Base-by-base conservation (phyloP, 2,329 filamentous ascomycete genomes). In the Alternaria metachromatica region DNA sequence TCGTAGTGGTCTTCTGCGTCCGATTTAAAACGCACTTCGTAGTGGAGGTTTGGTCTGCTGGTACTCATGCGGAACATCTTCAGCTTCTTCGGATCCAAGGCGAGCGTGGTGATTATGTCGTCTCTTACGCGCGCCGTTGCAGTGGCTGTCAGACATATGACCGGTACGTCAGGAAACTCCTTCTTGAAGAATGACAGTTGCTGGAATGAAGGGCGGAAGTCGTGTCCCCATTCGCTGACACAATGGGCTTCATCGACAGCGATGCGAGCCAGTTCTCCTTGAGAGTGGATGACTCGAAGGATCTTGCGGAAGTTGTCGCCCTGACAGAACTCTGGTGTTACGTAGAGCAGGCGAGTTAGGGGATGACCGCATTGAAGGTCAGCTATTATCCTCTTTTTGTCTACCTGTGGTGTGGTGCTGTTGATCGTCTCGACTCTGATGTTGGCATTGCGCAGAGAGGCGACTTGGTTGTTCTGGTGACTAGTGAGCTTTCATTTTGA, bases 171-270 rank as follows among this genome's bases (percentile, higher is more conserved):
- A 0, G 94, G 92, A 68, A 96, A 94, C 6, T 89, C 89, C 53
- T 88, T 86, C 70, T 92, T 90, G 83, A 98, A 96, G 89, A 93
- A 97, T 3, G 88, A 90, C 7, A 98, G 86, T 20, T 91, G 88
- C 76, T 96, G 94, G 81, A 97, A 98, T 61, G 94, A 92, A 37
- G 90, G 92, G n/a, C 95, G 91, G 77, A 98, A 98, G 79, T 98
- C 95, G 78, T 98, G 94, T 2, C 95, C 95, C 95, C 95, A 97
- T 89, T 97, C 94, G 23, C 93, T 97, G 71, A 98, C 97, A 79
- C 95, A 98, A 79, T 98, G 95, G 3, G 95, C 95, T 82, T 98
- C 95, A 75, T 98, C 95, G 61, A 98, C 90, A 51, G 92, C 95
- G 67, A 98, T 88, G 13, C 95, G 89, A 10, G 91, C 90, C n/a